phyloP scores from a whole-genome alignment of 108 stramenopile genomes.

The Pseudonitzschia pungens region DNA sequence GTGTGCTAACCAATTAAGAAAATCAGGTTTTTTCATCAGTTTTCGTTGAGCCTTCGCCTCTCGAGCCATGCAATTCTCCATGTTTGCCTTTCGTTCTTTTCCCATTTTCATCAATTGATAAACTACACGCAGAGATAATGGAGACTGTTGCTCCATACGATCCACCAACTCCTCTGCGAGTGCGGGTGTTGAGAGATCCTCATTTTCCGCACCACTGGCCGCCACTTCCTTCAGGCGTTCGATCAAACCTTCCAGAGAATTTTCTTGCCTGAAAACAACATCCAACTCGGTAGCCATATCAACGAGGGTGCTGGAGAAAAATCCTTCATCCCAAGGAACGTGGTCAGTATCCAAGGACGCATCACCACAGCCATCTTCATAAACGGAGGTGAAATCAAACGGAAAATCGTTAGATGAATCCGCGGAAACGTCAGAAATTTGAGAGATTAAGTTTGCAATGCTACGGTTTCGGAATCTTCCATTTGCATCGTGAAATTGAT shows the following conservation, averaged over 20 bases:
- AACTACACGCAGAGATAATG: slow-evolving; percentile 63
- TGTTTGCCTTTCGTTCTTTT: slow-evolving; percentile 36
- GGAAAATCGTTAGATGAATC: slow-evolving; percentile 37
- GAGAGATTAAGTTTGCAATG: slow-evolving; percentile 63
- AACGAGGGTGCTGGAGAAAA: slow-evolving; percentile 56
- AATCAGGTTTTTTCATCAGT: slow-evolving; percentile 56
- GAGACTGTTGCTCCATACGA: slow-evolving; percentile 71
- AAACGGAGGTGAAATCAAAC: slow-evolving; percentile 23
- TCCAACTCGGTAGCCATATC: slow-evolving; percentile 69
- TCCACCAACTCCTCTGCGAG: slow-evolving; percentile 59
- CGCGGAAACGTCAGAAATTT: slow-evolving; percentile 57
- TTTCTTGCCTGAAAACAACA: slow-evolving; percentile 57
- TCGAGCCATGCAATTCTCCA: slow-evolving; percentile 73
- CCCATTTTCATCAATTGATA: slow-evolving; percentile 59
- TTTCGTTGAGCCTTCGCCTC: slow-evolving; percentile 59
- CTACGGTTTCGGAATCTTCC: slow-evolving; percentile 55
- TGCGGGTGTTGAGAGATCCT: slow-evolving; percentile 51
- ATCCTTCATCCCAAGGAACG: slow-evolving; percentile 37
- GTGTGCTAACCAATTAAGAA: slow-evolving; percentile 60
- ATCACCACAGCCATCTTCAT: slow-evolving; percentile 29
- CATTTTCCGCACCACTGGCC: slow-evolving; percentile 26
- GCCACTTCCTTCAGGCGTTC: slow-evolving; percentile 61
- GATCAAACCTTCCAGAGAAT: slow-evolving; percentile 62
- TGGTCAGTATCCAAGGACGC: slow-evolving; percentile 42
- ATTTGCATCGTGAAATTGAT: slow-evolving; percentile 49